Evolutionary conservation across 2,329 filamentous ascomycete genomes (phyloP).

Genomic region (Mycosphaerella arachidis): DNA sequence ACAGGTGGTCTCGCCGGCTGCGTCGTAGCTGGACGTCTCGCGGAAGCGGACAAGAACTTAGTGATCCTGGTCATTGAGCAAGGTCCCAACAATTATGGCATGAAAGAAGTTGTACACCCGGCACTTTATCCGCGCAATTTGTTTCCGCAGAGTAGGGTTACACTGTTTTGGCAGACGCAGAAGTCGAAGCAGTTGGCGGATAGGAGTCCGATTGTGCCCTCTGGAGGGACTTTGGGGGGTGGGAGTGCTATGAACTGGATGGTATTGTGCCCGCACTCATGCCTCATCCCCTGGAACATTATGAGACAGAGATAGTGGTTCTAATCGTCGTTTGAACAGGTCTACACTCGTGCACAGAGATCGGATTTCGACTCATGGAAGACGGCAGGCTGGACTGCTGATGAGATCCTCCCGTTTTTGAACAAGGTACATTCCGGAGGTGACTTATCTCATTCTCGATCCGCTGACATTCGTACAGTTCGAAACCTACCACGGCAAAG

Average conservation of each 20-base stretch:
- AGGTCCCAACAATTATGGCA: slow-evolving; percentile 51
- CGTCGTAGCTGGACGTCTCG: slow-evolving; percentile 48
- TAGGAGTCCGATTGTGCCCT: slow-evolving; percentile 42
- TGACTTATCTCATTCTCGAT: neutral
- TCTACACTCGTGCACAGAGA: slow-evolving; percentile 44
- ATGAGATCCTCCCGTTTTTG: slow-evolving; percentile 51
- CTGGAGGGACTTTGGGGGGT: slow-evolving; percentile 56
- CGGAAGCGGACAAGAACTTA: slow-evolving; percentile 47
- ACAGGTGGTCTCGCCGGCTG: slow-evolving; percentile 48
- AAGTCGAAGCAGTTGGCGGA: slow-evolving; percentile 44
- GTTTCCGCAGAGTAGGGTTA: slow-evolving; percentile 46
- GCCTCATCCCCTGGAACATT: too few relatives aligned
- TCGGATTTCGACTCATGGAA: slow-evolving; percentile 52
- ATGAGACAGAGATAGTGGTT: too few relatives aligned
- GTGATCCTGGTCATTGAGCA: slow-evolving; percentile 52
- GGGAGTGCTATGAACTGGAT: slow-evolving; percentile 41
- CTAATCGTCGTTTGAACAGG: slow-evolving; percentile 26
- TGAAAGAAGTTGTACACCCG: slow-evolving; percentile 49
- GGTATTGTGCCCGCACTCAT: slow-evolving; percentile 23
- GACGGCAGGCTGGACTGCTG: slow-evolving; percentile 47
- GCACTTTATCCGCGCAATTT: slow-evolving; percentile 49
- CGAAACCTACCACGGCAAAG: slow-evolving; percentile 53
- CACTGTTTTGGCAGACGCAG: slow-evolving; percentile 51
- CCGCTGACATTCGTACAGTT: slow-evolving; percentile 32
- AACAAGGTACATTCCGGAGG: slow-evolving; percentile 42